Percentiles rank a stretch among this genome's conserved stretches.
phyloP scores from a whole-genome alignment of 2,329 filamentous ascomycete species.

The Calonectria pseudoreteaudii region DNA sequence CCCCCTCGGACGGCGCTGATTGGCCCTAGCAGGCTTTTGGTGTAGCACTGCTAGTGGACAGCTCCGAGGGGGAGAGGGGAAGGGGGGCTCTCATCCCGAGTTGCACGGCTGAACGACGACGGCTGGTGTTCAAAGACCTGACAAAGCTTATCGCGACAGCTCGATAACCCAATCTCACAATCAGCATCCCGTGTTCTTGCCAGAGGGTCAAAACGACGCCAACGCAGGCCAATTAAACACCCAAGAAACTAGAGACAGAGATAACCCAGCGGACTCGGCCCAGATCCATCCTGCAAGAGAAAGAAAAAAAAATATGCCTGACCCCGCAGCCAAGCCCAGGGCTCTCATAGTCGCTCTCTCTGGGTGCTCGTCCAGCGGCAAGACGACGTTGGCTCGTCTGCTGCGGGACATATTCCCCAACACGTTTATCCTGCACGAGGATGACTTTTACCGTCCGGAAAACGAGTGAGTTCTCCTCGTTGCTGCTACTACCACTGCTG shows the following conservation, averaged over 20 bases:
- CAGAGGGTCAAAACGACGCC: neutral
- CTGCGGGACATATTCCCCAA: conserved; percentile 84
- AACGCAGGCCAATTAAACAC: neutral
- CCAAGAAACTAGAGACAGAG: neutral
- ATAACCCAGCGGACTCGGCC: no score
- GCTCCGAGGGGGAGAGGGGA: no score
- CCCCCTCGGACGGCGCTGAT: neutral
- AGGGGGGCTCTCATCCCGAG: neutral
- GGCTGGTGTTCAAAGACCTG: neutral
- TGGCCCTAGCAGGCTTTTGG: neutral
- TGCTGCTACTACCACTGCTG: no score
- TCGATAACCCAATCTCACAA: neutral
- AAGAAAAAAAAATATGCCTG: conserved; percentile 47
- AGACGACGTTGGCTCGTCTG: conserved; percentile 90
- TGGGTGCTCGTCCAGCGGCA: conserved; percentile 92
- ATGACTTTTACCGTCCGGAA: conserved; percentile 94
- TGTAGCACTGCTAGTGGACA: neutral
- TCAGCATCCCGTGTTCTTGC: neutral
- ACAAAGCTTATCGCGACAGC: neutral
- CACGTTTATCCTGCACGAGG: conserved; percentile 89
- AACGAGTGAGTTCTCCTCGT: conserved; percentile 64
- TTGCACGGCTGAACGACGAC: neutral
- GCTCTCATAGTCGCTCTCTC: conserved; percentile 83
- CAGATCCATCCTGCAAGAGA: neutral
- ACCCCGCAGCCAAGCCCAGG: conserved; percentile 51